Evolutionary conservation across 2,329 filamentous ascomycete genomes (phyloP).

Genomic region (Emmonsiellopsis sp.): DNA sequence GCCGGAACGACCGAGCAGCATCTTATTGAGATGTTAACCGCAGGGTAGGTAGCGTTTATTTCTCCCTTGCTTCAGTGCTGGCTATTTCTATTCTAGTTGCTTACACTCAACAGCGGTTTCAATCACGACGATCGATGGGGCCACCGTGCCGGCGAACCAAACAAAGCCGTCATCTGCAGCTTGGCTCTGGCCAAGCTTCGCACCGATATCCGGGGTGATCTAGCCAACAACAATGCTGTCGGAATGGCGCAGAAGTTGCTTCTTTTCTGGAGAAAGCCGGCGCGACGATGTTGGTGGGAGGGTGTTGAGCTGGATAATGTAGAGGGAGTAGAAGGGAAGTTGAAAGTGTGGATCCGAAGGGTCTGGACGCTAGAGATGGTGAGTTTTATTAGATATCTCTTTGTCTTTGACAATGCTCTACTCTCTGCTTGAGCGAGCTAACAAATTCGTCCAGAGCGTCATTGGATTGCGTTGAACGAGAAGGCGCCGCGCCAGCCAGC

Average conservation of each 20-base stretch:
- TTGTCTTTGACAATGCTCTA: neutral
- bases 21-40: constrained; percentile 97
- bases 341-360: constrained; percentile 96
- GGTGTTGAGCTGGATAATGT: constrained; percentile 85
- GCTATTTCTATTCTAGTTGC: neutral
- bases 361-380: constrained; percentile 98
- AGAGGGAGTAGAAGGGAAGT: constrained; percentile 77
- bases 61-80: neutral
- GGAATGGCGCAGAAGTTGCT: constrained; percentile 98
- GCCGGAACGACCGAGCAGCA: constrained; percentile 95
- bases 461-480: constrained; percentile 59
- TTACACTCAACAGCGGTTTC: constrained; percentile 62
- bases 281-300: constrained; percentile 97
- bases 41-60: constrained; percentile 57
- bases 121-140: constrained; percentile 94
- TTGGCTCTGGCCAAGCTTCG: constrained; percentile 85
- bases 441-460: constrained; percentile 51
- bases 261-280: constrained; percentile 96
- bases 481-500: neutral
- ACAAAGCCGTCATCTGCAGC: constrained; percentile 97
- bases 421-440: constrained; percentile 8
- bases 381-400: constrained; percentile 18
- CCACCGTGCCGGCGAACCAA: constrained; percentile 91
- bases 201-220: constrained; percentile 74
- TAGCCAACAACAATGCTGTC: constrained; percentile 66